Evolutionary conservation across 2,329 filamentous ascomycete genomes (phyloP).

Genomic region (Magnaporthiopsis poae): DNA sequence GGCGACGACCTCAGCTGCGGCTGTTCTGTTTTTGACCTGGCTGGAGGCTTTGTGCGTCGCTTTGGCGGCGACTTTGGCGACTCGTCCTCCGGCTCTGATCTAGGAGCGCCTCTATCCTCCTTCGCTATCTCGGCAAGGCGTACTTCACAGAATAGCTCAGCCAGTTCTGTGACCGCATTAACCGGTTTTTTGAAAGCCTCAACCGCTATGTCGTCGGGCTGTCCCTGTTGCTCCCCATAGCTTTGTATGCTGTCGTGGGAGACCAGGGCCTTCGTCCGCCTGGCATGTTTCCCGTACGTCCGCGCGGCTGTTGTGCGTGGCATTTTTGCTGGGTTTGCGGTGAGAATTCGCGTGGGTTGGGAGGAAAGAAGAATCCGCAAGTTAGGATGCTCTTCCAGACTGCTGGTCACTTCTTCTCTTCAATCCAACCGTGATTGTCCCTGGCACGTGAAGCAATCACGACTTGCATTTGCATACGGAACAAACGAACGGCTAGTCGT

Average conservation of each 20-base stretch:
- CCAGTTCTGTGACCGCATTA: not conserved
- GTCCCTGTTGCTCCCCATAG: not conserved
- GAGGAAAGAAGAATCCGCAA: not conserved
- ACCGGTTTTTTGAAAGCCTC: not conserved
- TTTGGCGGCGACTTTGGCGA: not conserved
- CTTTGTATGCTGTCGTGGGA: not conserved
- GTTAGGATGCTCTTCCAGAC: not conserved
- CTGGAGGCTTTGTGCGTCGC: not conserved
- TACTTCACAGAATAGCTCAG: not conserved
- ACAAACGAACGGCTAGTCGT: not conserved
- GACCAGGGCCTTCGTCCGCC: slow-evolving; percentile 4
- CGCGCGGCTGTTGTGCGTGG: slow-evolving; percentile 12
- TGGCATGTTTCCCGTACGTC: slow-evolving; percentile 8
- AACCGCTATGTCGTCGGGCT: not conserved
- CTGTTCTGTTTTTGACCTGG: not conserved
- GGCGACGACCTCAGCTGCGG: not conserved
- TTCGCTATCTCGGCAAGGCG: not conserved
- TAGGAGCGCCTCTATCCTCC: not conserved
- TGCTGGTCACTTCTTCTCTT: not conserved
- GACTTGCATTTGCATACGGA: not conserved
- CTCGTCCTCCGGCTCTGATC: not conserved
- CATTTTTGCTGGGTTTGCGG: slow-evolving; percentile 5
- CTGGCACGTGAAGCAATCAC: not conserved
- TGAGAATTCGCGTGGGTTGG: not conserved
- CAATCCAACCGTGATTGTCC: not conserved